These are phyloP conservation scores for Thelonectria rubi DNA, from an alignment of 2,329 filamentous ascomycete species.

Conservation along the genomic window DNA sequence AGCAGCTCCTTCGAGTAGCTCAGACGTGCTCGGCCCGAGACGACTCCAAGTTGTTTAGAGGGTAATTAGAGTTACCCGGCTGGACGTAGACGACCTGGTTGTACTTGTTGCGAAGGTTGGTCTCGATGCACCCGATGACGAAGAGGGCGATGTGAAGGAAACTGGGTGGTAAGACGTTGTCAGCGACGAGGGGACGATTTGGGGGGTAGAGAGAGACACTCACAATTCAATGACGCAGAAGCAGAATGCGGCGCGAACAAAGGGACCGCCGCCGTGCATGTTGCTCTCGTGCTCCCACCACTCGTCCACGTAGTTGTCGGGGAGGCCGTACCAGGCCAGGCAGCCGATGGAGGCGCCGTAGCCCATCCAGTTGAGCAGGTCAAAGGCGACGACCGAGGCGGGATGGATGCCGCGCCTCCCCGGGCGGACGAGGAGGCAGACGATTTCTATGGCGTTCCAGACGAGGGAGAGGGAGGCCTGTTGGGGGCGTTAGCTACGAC, in stretches of 20 bases:
- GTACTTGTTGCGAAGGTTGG: constrained; percentile 29
- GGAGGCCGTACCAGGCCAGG: not conserved
- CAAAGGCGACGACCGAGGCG: constrained; percentile 24
- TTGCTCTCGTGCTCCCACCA: not conserved
- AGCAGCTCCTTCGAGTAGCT: no score
- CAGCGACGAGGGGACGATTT: not conserved
- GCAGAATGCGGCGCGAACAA: constrained; percentile 6
- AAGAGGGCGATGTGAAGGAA: constrained; percentile 34
- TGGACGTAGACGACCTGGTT: constrained; percentile 28
- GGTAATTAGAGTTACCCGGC: constrained; percentile 1
- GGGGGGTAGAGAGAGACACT: no score
- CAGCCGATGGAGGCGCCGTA: constrained; percentile 6
- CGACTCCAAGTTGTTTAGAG: constrained; percentile 11
- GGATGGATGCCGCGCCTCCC: constrained; percentile 27
- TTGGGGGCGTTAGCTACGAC: not conserved
- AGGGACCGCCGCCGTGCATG: not conserved
- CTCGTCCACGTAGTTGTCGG: not conserved
- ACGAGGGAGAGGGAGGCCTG: constrained; percentile 21
- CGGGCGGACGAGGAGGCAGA: constrained; percentile 22
- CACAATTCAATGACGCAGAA: constrained; percentile 20
- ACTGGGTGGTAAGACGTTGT: constrained; percentile 9
- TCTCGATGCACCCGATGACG: constrained; percentile 38
- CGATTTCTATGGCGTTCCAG: constrained; percentile 25
- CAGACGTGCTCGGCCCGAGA: constrained; percentile 12
- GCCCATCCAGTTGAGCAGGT: constrained; percentile 30